phyloP scores from a whole-genome alignment of 768 basidiomycete genomes.

The Lactarius evosmus region DNA sequence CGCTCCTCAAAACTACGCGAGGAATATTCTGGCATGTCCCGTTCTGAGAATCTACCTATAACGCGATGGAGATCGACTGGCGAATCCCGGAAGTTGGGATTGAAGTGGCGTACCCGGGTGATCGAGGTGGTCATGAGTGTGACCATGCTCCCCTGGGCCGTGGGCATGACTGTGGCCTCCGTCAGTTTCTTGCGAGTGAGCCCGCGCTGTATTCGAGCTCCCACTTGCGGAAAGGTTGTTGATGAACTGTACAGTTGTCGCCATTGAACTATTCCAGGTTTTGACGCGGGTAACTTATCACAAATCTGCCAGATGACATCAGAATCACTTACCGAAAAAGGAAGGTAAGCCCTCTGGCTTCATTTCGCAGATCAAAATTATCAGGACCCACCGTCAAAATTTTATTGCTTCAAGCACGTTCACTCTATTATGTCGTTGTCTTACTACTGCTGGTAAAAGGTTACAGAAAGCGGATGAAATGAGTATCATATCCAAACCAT shows the following conservation, averaged over 20 bases:
- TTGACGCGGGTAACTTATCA: not conserved
- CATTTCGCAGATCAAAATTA: too few species aligned
- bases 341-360: too few species aligned
- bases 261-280: slow-evolving; percentile 1
- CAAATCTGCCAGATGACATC: too few species aligned
- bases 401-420: too few species aligned
- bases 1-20: slow-evolving; percentile 84
- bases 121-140: slow-evolving; percentile 91
- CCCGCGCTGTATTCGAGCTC: slow-evolving; percentile 33
- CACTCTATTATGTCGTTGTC: too few species aligned
- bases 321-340: not conserved
- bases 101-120: slow-evolving; percentile 60
- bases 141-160: slow-evolving; percentile 74
- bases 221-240: slow-evolving; percentile 52
- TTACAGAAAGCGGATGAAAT: too few species aligned
- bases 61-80: not conserved
- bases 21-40: slow-evolving; percentile 88
- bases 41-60: slow-evolving; percentile 84
- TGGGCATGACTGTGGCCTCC: slow-evolving; percentile 50
- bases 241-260: slow-evolving; percentile 72
- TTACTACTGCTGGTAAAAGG: too few species aligned
- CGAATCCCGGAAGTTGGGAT: not conserved
- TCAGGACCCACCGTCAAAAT: too few species aligned
- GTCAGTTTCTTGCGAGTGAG: slow-evolving; percentile 54
- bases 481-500: too few species aligned